A percentile compares a stretch with the other conserved stretches of the same genome.
Conservation (phyloP, 148 eudicot species). For the Cornus suecica region DNA sequence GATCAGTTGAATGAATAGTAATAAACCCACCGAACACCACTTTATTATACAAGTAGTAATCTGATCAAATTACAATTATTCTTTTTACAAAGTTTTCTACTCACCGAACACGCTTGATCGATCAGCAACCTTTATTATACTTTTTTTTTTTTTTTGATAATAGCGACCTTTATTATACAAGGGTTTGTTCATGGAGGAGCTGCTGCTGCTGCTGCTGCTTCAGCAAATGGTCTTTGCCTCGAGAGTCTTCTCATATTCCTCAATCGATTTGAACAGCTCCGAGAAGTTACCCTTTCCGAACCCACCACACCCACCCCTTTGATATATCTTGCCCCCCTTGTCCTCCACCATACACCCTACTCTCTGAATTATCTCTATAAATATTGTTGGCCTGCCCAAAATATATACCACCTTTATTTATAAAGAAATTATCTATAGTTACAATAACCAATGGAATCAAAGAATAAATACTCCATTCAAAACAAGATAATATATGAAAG, state of each 20-base stretch:
- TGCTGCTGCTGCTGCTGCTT: slow-evolving; percentile 33
- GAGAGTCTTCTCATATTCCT: slow-evolving; percentile 93
- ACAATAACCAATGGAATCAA: neutral
- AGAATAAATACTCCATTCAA: neutral
- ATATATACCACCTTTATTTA: too few relatives aligned
- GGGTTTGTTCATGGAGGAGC: slow-evolving; percentile 23
- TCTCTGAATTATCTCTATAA: slow-evolving; percentile 91
- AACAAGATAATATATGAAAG: too few relatives aligned
- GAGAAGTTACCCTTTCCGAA: slow-evolving; percentile 98
- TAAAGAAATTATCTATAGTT: neutral
- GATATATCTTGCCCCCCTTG: slow-evolving; percentile 58
- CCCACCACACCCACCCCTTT: slow-evolving; percentile 96
- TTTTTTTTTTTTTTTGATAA: too few relatives aligned
- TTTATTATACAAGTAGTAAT: too few relatives aligned
- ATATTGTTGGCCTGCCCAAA: slow-evolving; percentile 80
- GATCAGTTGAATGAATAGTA: too few relatives aligned
- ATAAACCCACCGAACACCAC: too few relatives aligned
- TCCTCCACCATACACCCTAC: slow-evolving; percentile 88
- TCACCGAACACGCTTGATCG: too few relatives aligned
- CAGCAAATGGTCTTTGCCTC: slow-evolving; percentile 48
- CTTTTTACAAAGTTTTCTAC: too few relatives aligned
- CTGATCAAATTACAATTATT: too few relatives aligned
- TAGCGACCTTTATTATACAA: neutral
- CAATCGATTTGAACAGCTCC: slow-evolving; percentile 92
- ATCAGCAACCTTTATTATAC: neutral